A percentile compares a stretch with the other conserved stretches of the same genome.
Evolutionary conservation across 1,139 yeast species (phyloP).

Genomic region (Petasospora fabianii): DNA sequence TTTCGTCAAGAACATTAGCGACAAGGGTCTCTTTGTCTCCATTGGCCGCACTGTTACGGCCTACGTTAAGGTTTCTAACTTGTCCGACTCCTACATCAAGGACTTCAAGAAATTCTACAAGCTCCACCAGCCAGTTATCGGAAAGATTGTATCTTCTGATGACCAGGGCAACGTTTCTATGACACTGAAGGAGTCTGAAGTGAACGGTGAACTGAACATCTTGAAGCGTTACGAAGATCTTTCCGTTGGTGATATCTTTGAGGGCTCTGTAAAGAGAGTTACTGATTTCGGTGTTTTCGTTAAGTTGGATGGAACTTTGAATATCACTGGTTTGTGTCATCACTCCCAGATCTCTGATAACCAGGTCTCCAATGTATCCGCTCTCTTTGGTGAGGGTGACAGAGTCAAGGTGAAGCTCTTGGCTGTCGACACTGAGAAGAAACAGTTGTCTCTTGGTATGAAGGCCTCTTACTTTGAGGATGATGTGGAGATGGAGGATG

Average conservation of each 20-base stretch:
- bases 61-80: slow-evolving; percentile 74
- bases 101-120: slow-evolving; percentile 84
- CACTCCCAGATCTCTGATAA: slow-evolving; percentile 78
- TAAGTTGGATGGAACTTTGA: slow-evolving; percentile 67
- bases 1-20: slow-evolving; percentile 68
- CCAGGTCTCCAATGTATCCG: slow-evolving; percentile 45
- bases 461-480: slow-evolving; percentile 82
- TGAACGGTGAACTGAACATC: slow-evolving; percentile 59
- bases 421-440: slow-evolving; percentile 58
- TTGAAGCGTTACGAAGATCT: slow-evolving; percentile 64
- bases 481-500: slow-evolving; percentile 35
- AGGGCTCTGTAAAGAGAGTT: slow-evolving; percentile 76
- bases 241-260: slow-evolving; percentile 63
- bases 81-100: slow-evolving; percentile 75
- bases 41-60: slow-evolving; percentile 73
- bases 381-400: slow-evolving; percentile 83
- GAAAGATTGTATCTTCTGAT: slow-evolving; percentile 64
- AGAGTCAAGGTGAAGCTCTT: slow-evolving; percentile 81
- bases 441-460: slow-evolving; percentile 83
- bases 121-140: slow-evolving; percentile 70
- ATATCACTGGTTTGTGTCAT: slow-evolving; percentile 85
- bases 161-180: slow-evolving; percentile 64
- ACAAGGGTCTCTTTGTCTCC: slow-evolving; percentile 76
- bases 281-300: slow-evolving; percentile 92
- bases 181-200: slow-evolving; percentile 79